Base-by-base conservation (phyloP, 768 basidiomycete species). In the Obba rivulosa region DNA sequence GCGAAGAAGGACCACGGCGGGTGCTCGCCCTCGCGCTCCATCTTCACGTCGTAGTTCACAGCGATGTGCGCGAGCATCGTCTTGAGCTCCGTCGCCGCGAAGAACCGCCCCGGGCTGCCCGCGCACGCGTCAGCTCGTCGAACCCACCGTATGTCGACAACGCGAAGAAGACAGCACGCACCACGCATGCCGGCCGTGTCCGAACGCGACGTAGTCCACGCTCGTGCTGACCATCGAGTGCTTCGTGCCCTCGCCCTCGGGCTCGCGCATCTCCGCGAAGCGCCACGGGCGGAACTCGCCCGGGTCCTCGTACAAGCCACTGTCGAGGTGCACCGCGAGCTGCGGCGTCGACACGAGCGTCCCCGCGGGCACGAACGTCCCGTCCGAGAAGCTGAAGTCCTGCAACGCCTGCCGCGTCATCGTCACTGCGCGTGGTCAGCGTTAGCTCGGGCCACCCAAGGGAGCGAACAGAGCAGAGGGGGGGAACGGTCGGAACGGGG, bases 301-400 rank as follows among this genome's bases (percentile, higher is more conserved):
- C 0, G 79, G 62, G 43, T 75, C 65, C n/a, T 61, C 51, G 53
- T 79, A 82, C 17, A 64, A 55, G 14, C 60, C 61, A n/a, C 62
- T 62, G 50, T 78, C 72, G 16, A 61, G 60, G 50, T 73, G 71
- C 58, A 69, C 60, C n/a, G 65, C 52, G 20, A 51, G 45, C 5
- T 61, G 47, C 9, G 67, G 66, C 8, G 66, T 60, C 13, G 60
- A 55, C n/a, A 74, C 54, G 21, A 63, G 57, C 18, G 66, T 67
- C 46, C 76, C 76, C 3, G 54, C 54, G n/a, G 74, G 72, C 39
- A 69, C 51, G 25, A 55, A 60, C 34, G 66, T 62, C 35, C 69
- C 72, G 43, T 69, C 60, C 17, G 67, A 67, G 45, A 67, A 57
- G 8, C 54, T 61, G 53, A 55, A 58, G 31, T 64, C 62, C 11